Base-by-base conservation (phyloP, 2,329 filamentous ascomycete species). In the Knoxdaviesia proteae region DNA sequence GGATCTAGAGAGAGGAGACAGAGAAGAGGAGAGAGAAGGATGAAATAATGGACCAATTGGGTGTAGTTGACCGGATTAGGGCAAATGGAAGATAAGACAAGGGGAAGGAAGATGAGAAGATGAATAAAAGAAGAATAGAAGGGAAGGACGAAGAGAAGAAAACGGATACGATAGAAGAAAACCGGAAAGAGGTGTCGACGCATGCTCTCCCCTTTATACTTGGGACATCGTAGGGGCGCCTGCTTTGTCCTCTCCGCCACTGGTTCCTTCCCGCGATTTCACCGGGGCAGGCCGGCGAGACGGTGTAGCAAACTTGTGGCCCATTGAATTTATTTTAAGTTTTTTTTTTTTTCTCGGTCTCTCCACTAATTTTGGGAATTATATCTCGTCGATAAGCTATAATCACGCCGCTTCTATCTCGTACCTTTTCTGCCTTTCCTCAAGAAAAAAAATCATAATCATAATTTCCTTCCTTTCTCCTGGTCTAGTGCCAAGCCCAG, bases 341-440 rank as follows among this genome's bases (percentile, higher is more conserved):
- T 43, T 43, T 43, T 43, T 43, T 39, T 38, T 29, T 42, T 43
- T 11, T 39, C 36, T 39, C 39, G 32, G 34, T 39, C 37, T 30
- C 37, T 42, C 37, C 20, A 20, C 20, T 20, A 20, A 20, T 2
- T 20, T 20, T 2, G 3, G 20, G 20, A 20, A 20, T 20, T 20
- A 20, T 20, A 20, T 20, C 20, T 20, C 20, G 2, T 20, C 20
- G 2, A 20, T 20, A 20, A 20, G 20, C 20, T 20, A 20, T 2
- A 20, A 20, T 20, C 20, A 20, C 20, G 20, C 20, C 20, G 20
- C 20, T 20, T 20, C 20, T 20, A 20, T 20, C 20, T 20, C 20
- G 20, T 20, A 36, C 30, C 30, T n/a, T 10, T 30, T 10, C n/a
- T 20, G 3, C 20, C 20, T 20, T 20, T 20, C 20, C 20, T 20